Percentiles rank a stretch among this genome's conserved stretches.
phyloP scores from a whole-genome alignment of 345 rosid genomes.

The Abelmoschus esculentus region DNA sequence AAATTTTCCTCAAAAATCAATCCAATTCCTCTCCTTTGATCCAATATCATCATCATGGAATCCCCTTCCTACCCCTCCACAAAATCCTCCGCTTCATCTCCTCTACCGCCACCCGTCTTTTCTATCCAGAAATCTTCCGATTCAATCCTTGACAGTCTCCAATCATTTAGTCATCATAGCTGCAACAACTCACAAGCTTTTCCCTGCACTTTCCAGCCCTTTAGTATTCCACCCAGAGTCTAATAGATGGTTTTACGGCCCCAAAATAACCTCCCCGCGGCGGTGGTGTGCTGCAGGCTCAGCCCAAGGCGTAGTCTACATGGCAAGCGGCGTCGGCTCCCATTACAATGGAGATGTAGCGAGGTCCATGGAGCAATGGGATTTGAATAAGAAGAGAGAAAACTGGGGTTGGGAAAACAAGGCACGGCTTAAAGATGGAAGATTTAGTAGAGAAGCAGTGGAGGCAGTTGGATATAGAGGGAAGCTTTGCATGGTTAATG shows the following conservation, averaged over 20 bases:
- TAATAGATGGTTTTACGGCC: constrained; percentile 31
- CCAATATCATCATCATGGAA: constrained; percentile 39
- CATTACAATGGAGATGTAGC: constrained; percentile 29
- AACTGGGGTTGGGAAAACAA: constrained; percentile 31
- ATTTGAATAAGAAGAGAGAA: constrained; percentile 4
- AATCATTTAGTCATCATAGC: constrained; percentile 35
- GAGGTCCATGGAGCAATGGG: constrained; percentile 41
- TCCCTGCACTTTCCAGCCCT: constrained; percentile 46
- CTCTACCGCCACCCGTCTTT: constrained; percentile 48
- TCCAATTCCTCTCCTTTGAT: constrained; percentile 31
- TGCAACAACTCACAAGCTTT: constrained; percentile 28
- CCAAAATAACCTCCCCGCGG: constrained; percentile 26
- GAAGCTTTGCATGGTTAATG: constrained; percentile 48
- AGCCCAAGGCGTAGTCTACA: constrained; percentile 25
- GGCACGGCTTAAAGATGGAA: constrained; percentile 31
- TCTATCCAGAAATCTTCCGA: constrained; percentile 30
- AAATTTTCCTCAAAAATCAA: not conserved
- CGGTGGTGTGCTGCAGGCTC: constrained; percentile 50
- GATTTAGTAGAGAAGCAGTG: constrained; percentile 49
- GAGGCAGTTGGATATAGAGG: constrained; percentile 42
- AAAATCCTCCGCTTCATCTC: constrained; percentile 27
- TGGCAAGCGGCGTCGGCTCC: constrained; percentile 40
- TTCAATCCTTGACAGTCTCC: constrained; percentile 39
- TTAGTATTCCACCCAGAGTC: constrained; percentile 33
- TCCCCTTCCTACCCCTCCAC: constrained; percentile 32